Evolutionary conservation across 768 basidiomycete species (phyloP), one percentile per base, ranked within the genome.

Genomic region (Tricholoma terreum): DNA sequence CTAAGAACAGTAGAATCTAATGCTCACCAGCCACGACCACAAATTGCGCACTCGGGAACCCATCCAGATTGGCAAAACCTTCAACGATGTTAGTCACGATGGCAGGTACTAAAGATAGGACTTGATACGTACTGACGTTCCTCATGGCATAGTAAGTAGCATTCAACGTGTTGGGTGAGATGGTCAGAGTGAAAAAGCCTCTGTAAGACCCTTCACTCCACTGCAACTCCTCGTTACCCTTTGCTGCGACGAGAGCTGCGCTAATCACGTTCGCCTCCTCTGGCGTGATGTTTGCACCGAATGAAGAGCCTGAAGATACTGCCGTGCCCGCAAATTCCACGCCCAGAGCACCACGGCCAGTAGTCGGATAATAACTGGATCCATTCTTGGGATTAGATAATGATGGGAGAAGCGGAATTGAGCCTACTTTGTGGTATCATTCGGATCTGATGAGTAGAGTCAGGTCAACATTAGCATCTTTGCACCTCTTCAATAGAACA

Each of bases 241-340:
- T 33, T 21, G 64, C 66, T 14, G 61, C 67, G 11, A 82, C 76
- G 27, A 78, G 66, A 12, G 58, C 48, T 14, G 62, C 58, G 6
- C 79, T 80, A 14, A 75, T 68, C 8, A 64, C 60, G 57, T 81
- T 71, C 15, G 79, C 77, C 6, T 69, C 68, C 5, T 61, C 68
- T 14, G 79, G 77, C 8, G 65, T 54, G 50, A 79, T 73, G 19
- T 69, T 69, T 9, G 68, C 57, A 12, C 80, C 79, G 60, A 84
- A 82, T 6, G 79, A 58, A 12, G 81, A 81, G 4, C 63, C 63
- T 1, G 81, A 83, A 0, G 82, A 79, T 11, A 86, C 84, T 0
- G 81, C 82, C 0, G 84, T 83, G 1, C 84, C 84, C 11, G 83
- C 83, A 60, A 84, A 84, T 69, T 86, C 84, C 12, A 85, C 84